Conservation (phyloP, 306 rosid genomes). For the Adenanthera pavonina region DNA sequence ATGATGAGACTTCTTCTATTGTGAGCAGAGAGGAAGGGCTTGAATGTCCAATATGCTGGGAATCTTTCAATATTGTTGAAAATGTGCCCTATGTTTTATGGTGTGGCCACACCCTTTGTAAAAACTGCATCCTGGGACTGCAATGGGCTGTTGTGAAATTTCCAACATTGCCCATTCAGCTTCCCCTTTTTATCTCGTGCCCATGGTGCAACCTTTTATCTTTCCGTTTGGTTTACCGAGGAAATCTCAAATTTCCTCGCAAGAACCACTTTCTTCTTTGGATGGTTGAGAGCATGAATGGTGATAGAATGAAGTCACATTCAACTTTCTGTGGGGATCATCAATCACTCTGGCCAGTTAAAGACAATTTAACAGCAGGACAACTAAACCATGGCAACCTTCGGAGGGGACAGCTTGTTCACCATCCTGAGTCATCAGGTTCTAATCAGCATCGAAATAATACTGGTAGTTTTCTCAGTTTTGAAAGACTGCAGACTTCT, state of each 20-base stretch:
- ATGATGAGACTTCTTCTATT: constrained; percentile 81
- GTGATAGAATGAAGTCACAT: constrained; percentile 75
- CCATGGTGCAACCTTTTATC: constrained; percentile 98
- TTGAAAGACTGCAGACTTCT: constrained; percentile 64
- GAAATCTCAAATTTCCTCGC: constrained; percentile 83
- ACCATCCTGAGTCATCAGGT: constrained; percentile 53
- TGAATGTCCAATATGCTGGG: constrained; percentile 98
- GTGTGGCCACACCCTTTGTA: constrained; percentile 99
- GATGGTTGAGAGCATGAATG: constrained; percentile 99
- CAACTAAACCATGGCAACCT: constrained; percentile 55
- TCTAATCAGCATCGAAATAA: constrained; percentile 43
- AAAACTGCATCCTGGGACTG: constrained; percentile 90
- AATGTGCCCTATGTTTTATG: constrained; percentile 95
- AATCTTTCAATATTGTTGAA: constrained; percentile 94
- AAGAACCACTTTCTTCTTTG: constrained; percentile 98
- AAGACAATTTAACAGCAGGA: constrained; percentile 54
- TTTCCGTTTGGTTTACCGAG: constrained; percentile 82
- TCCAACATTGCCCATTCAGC: constrained; percentile 92
- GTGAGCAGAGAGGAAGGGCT: constrained; percentile 88
- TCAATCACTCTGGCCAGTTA: constrained; percentile 57
- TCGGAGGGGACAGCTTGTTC: constrained; percentile 64
- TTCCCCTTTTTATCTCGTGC: constrained; percentile 93
- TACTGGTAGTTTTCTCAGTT: constrained; percentile 48
- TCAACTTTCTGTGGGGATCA: constrained; percentile 63
- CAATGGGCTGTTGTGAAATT: constrained; percentile 97